Conservation (phyloP, 2,329 filamentous ascomycete species). For the Leptographium radiaticola region DNA sequence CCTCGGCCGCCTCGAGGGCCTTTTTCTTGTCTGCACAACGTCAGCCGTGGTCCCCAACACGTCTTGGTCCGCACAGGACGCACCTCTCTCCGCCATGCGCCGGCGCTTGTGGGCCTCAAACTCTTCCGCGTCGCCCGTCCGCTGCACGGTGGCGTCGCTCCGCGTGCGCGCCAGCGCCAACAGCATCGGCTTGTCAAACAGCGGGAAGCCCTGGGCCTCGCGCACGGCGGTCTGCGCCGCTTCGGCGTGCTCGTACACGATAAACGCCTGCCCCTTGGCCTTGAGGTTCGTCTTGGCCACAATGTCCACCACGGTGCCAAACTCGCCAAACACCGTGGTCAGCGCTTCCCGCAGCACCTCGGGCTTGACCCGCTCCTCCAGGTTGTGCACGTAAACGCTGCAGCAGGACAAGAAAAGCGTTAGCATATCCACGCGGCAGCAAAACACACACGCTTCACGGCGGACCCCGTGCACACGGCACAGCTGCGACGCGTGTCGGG, state of each 20-base stretch:
- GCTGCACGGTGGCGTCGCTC: slow-evolving; percentile 77
- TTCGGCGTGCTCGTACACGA: slow-evolving; percentile 76
- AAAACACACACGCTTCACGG: slow-evolving; percentile 1
- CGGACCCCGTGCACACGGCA: neutral
- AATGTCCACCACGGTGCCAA: slow-evolving; percentile 66
- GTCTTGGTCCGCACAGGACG: slow-evolving; percentile 5
- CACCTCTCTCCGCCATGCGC: slow-evolving; percentile 82
- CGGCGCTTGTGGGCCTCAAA: slow-evolving; percentile 78
- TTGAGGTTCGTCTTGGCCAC: slow-evolving; percentile 68
- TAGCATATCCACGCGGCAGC: neutral
- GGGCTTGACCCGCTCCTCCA: slow-evolving; percentile 84
- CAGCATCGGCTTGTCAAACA: slow-evolving; percentile 85
- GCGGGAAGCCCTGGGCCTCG: slow-evolving; percentile 80
- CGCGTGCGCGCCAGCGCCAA: slow-evolving; percentile 68
- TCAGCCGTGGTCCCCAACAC: neutral
- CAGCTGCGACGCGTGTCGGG: slow-evolving; percentile 25
- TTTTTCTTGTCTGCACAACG: slow-evolving; percentile 53
- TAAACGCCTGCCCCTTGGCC: slow-evolving; percentile 88
- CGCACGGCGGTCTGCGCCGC: slow-evolving; percentile 73
- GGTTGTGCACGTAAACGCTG: slow-evolving; percentile 64
- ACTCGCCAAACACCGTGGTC: slow-evolving; percentile 70
- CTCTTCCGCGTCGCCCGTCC: slow-evolving; percentile 61
- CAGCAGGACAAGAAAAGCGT: neutral
- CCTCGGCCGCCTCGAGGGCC: slow-evolving; percentile 66
- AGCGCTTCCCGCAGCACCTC: slow-evolving; percentile 63